Evolutionary conservation across 208 protist genomes (phyloP), one percentile per base, ranked within the genome.

Genomic region (Vickermania spadyakhi): DNA sequence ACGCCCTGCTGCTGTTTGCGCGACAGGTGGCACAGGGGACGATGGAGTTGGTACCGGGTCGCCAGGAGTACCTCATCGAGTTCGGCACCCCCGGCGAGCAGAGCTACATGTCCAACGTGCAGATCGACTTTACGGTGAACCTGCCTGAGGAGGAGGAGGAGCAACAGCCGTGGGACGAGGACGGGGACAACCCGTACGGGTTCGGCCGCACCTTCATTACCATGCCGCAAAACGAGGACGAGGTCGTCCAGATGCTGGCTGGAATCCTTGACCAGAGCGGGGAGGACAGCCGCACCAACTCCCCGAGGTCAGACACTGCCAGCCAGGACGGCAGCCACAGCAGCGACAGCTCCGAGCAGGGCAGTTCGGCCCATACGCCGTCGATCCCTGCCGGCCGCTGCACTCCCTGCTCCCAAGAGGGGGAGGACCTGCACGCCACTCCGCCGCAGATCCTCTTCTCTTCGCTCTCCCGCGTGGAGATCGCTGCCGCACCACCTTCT

Each of bases 11-110:
- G 11, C 22, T 28, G 11, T 28, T 56, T 21, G 25, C 52, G 13
- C 52, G 25, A 21, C 52, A 56, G n/a, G 22, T 56, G 22, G 52
- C 52, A 11, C n/a, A 28, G 52, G 52, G 52, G 22, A 56, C 25
- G 52, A 22, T 56, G 52, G 52, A 45, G 36, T 18, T 45, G 36
- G 11, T 45, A 18, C 36, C 36, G 11, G 36, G 36, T 18, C 36
- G 36, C 11, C 36, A 45, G 36, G 36, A 45, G 36, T 45, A 45
- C 36, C 7, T 45, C 11, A 18, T 45, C 11, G 36, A 45, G 36
- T 45, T 45, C 36, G 36, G 36, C 11, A 45, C 11, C 36, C 7
- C 11, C 36, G 36, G 36, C 36, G 36, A 45, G 18, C 36, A 45
- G 11, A 45, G 18, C 36, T n/a, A n/a, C n/a, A 18, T 18, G 36